A percentile compares a stretch with the other conserved stretches of the same genome.
Evolutionary conservation across 2,329 filamentous ascomycete species (phyloP).

Genomic region (Hymenotorrendiella dingleyae): DNA sequence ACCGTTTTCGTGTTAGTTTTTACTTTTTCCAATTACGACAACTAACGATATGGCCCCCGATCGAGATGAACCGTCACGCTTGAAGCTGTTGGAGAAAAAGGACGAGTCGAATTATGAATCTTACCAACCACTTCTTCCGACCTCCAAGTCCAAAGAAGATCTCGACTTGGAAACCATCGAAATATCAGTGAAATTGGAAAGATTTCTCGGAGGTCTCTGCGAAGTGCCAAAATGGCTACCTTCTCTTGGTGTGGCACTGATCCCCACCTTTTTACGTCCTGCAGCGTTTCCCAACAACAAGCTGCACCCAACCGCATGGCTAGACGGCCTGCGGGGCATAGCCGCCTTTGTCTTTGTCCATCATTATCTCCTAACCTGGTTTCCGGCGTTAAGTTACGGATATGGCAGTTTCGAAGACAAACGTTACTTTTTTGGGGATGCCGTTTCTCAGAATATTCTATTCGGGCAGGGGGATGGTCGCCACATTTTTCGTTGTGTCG

Average conservation of each 20-base stretch:
- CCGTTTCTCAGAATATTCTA: slow-evolving; percentile 36
- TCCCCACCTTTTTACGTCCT: slow-evolving; percentile 3
- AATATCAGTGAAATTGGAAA: not conserved
- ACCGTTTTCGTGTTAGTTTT: no score
- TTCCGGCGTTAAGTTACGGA: not conserved
- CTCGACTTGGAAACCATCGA: not conserved
- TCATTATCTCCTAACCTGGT: not conserved
- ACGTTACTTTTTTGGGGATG: slow-evolving; percentile 31
- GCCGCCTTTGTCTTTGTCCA: slow-evolving; percentile 35
- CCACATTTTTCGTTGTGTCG: slow-evolving; percentile 43
- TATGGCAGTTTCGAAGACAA: slow-evolving; percentile 1
- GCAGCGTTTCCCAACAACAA: not conserved
- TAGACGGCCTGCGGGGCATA: slow-evolving; percentile 42
- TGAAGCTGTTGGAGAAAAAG: no score
- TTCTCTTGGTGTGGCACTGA: not conserved
- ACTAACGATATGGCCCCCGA: no score
- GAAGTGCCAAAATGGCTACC: not conserved
- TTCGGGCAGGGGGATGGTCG: slow-evolving; percentile 39
- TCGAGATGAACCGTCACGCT: no score
- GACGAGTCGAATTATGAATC: no score
- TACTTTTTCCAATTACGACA: no score
- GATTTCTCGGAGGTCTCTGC: not conserved
- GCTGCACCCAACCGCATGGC: slow-evolving; percentile 32
- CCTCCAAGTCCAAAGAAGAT: not conserved
- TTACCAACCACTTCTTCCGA: not conserved